Conservation (phyloP, 805 yeast genomes). For the Yarrowia porcina region DNA sequence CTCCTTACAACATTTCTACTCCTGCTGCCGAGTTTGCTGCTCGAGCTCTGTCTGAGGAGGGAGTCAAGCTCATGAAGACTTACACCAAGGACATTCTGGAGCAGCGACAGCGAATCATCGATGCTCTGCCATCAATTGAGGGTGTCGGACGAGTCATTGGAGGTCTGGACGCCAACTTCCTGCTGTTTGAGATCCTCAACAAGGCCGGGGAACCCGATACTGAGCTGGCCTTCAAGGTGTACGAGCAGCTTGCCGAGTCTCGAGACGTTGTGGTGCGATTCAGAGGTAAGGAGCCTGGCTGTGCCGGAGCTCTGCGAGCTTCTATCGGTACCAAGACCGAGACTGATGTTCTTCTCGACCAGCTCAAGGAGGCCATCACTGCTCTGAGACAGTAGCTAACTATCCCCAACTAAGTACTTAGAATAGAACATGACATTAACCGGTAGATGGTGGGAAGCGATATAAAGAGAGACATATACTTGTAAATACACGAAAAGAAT, state of each 20-base stretch:
- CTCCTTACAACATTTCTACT: conserved; percentile 90
- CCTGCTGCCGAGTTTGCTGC: conserved; percentile 71
- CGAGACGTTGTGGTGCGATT: conserved; percentile 82
- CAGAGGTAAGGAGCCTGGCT: conserved; percentile 87
- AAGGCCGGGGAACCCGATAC: conserved; percentile 62
- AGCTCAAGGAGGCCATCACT: conserved; percentile 38
- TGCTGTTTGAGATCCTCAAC: conserved; percentile 69
- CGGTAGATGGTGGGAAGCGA: too few species aligned
- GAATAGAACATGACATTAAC: not conserved
- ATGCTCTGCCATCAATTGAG: conserved; percentile 52
- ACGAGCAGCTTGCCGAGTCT: conserved; percentile 64
- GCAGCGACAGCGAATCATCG: conserved; percentile 56
- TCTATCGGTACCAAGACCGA: conserved; percentile 84
- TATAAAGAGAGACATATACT: too few species aligned
- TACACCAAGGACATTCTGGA: conserved; percentile 49
- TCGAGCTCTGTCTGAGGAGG: conserved; percentile 62
- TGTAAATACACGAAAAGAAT: too few species aligned
- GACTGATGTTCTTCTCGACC: conserved; percentile 54
- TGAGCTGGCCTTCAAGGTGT: conserved; percentile 61
- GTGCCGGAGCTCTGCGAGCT: conserved; percentile 81
- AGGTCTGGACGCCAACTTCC: conserved; percentile 81
- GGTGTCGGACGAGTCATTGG: conserved; percentile 77
- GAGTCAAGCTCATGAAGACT: conserved; percentile 56
- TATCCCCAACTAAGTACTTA: not conserved
- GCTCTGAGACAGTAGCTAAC: conserved; percentile 6